These are phyloP conservation scores for Sclerotiophoma versabilis DNA, from an alignment of 2,329 filamentous ascomycete genomes.

Conservation along the genomic window DNA sequence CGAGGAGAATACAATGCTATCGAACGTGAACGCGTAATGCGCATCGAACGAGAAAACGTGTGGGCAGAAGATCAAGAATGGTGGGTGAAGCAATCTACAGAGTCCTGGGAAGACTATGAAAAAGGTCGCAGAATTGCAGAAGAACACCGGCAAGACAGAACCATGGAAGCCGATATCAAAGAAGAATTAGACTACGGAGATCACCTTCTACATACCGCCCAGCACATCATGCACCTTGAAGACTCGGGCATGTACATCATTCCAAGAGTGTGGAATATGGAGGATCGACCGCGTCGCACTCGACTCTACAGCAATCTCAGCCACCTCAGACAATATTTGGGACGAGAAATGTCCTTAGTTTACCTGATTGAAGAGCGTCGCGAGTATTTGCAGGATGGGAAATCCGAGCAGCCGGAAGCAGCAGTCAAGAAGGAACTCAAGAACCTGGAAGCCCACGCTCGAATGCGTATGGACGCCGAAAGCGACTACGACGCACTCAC, in stretches of 20 bases:
- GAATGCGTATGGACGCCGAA: not conserved
- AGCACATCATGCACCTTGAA: not conserved
- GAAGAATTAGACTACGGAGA: not conserved
- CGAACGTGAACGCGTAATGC: not conserved
- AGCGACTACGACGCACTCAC: not conserved
- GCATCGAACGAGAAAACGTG: not conserved
- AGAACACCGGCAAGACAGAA: not conserved
- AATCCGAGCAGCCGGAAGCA: not conserved
- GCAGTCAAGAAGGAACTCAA: not conserved
- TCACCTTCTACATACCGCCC: not conserved
- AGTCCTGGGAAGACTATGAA: too few relatives aligned
- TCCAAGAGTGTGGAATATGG: not conserved
- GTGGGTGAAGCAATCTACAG: not conserved
- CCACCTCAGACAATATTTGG: not conserved
- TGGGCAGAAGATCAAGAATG: not conserved
- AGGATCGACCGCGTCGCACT: not conserved
- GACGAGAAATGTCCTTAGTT: not conserved
- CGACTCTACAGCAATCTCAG: not conserved
- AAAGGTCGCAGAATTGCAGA: too few relatives aligned
- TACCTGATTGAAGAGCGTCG: not conserved
- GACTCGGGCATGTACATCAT: not conserved
- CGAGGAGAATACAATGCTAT: not conserved
- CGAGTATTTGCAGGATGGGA: not conserved
- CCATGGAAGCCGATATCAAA: not conserved
- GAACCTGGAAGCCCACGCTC: not conserved